These are phyloP conservation scores for Cladorrhinum sp. DNA, from an alignment of 2,329 filamentous ascomycete genomes.

Conservation along the genomic window DNA sequence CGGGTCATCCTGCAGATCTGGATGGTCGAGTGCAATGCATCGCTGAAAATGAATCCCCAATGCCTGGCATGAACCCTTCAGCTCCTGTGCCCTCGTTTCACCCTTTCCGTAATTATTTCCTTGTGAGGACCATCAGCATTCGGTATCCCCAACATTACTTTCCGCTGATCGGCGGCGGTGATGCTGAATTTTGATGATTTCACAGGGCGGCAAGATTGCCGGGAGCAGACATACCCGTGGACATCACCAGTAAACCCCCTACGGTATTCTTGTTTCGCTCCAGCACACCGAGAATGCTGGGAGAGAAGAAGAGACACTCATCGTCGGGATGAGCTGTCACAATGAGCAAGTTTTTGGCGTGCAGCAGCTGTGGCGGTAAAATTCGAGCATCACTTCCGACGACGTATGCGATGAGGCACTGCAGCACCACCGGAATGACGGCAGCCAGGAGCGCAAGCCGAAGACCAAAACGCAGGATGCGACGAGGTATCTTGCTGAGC, in stretches of 20 bases:
- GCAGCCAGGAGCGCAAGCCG: constrained; percentile 18
- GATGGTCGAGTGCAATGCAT: constrained; percentile 34
- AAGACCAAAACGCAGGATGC: constrained; percentile 23
- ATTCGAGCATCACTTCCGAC: constrained; percentile 37
- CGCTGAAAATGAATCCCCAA: constrained; percentile 30
- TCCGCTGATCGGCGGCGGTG: not conserved
- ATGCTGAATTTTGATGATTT: no score
- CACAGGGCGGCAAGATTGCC: no score
- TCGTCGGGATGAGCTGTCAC: constrained; percentile 40
- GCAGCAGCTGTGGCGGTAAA: constrained; percentile 34
- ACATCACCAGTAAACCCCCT: constrained; percentile 33
- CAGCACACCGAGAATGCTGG: constrained; percentile 33
- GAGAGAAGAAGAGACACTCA: constrained; percentile 38
- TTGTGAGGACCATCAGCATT: constrained; percentile 1
- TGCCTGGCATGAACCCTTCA: constrained; percentile 31
- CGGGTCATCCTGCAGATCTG: constrained; percentile 39
- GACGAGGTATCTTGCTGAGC: constrained; percentile 19
- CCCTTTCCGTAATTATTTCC: constrained; percentile 34
- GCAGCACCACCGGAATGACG: constrained; percentile 32
- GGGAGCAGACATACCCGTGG: constrained; percentile 27
- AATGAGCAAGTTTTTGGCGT: constrained; percentile 36
- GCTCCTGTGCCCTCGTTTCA: constrained; percentile 29
- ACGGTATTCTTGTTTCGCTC: constrained; percentile 29
- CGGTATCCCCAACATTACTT: not conserved
- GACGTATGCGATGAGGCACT: constrained; percentile 36